Conservation (phyloP, 2,329 filamentous ascomycete genomes). For the Talaromyces funiculosus region DNA sequence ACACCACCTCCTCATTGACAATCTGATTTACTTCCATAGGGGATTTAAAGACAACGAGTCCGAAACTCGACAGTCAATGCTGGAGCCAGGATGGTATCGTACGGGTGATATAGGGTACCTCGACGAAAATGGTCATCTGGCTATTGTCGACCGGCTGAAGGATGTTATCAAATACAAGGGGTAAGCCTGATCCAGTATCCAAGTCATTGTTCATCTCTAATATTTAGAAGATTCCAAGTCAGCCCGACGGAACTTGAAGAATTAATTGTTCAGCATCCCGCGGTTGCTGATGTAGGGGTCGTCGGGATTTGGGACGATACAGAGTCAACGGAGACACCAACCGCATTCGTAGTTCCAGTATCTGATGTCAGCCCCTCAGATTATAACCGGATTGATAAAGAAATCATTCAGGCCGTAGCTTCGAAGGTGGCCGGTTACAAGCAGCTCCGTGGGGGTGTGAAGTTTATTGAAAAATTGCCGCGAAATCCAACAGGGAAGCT, state of each 20-base stretch:
- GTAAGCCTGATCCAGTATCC: too few species aligned
- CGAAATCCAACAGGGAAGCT: neutral
- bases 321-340: constrained; percentile 36
- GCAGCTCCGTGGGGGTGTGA: neutral
- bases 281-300: constrained; percentile 34
- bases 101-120: constrained; percentile 44
- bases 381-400: neutral
- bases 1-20: too few species aligned
- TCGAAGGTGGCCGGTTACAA: neutral
- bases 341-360: constrained; percentile 32
- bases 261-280: constrained; percentile 33
- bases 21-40: too few species aligned
- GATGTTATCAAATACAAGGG: constrained; percentile 43
- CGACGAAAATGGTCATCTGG: constrained; percentile 28
- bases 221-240: constrained; percentile 39
- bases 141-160: constrained; percentile 37
- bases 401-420: neutral
- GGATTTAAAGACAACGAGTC: too few species aligned
- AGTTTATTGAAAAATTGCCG: neutral
- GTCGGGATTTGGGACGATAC: constrained; percentile 19
- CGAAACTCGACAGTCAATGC: too few species aligned
- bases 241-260: constrained; percentile 35
- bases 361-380: too few species aligned
- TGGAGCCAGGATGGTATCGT: constrained; percentile 36
- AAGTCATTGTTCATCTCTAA: too few species aligned